These are phyloP conservation scores for Botrytis squamosa DNA, from an alignment of 2,329 filamentous ascomycete species.

Conservation along the genomic window DNA sequence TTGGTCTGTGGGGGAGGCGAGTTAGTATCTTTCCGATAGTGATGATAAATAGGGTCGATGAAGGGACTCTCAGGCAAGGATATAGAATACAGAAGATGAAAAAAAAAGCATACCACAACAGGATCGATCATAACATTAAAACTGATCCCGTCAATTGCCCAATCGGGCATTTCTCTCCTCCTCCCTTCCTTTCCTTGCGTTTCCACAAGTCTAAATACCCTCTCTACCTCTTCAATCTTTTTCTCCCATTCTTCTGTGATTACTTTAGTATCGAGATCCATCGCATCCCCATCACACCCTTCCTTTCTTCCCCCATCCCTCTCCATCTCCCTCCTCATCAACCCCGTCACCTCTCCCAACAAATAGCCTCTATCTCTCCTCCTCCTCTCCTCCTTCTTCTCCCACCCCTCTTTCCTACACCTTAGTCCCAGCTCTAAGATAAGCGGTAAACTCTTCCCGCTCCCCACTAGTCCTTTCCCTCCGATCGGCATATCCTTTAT, in stretches of 20 bases:
- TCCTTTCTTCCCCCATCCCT: conserved; percentile 44
- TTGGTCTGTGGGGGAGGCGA: conserved; percentile 55
- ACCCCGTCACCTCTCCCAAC: conserved; percentile 56
- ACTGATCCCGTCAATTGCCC: conserved; percentile 73
- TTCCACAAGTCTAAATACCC: conserved; percentile 50
- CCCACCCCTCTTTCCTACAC: conserved; percentile 86
- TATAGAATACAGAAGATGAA: background rate
- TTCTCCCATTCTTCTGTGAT: conserved; percentile 45
- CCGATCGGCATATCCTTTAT: conserved; percentile 37
- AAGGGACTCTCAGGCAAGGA: too few relatives aligned
- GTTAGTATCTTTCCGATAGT: background rate
- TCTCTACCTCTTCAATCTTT: conserved; percentile 48
- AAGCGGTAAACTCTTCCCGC: conserved; percentile 52
- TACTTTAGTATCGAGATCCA: conserved; percentile 46
- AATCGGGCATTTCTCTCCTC: conserved; percentile 59
- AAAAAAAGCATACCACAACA: conserved; percentile 40
- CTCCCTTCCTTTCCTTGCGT: conserved; percentile 50
- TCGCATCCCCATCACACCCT: conserved; percentile 46
- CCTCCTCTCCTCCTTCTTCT: conserved; percentile 64
- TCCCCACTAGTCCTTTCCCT: conserved; percentile 57
- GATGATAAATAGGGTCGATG: background rate
- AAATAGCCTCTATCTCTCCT: conserved; percentile 56
- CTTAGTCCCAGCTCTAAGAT: conserved; percentile 72
- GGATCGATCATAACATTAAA: conserved; percentile 75
- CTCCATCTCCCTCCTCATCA: conserved; percentile 49